Evolutionary conservation across 2,329 filamentous ascomycete species (phyloP), one percentile per base, ranked within the genome.

Genomic region (Tetracladium maxilliforme): DNA sequence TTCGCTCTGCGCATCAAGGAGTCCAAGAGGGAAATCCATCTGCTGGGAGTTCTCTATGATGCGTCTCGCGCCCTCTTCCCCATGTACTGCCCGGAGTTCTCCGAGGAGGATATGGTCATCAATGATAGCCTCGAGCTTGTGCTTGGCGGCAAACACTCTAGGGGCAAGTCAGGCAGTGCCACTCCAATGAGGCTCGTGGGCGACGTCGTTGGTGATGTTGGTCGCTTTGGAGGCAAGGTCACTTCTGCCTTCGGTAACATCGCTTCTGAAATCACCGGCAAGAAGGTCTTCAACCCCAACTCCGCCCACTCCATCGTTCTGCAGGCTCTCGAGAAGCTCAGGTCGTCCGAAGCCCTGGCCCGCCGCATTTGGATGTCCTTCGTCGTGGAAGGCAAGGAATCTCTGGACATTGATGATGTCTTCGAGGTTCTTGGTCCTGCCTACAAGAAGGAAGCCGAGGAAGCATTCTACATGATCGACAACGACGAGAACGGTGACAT

Each of bases 281-380:
- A 92, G 55, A 73, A 93, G 42, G 78, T 94, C 13, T 92, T 95
- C 56, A 93, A 94, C 49, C 77, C 83, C 10, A 87, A 81, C 41
- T 80, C 84, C 5, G 75, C 86, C 2, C 86, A 94, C 47, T 90
- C 83, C 0, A 71, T 95, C 24, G 83, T 95, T 5, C 62, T 92
- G 9, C 73, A 92, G 45, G 90, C 87, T 7, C 61, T 95, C 16
- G 86, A 94, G 50, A 87, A 83, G 54, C 72, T 69, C 21, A 64
- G 66, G 31, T 80, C 83, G 6, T 82, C 84, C 0, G 86, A 95
- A 47, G 90, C 90, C n/a, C 58, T 95, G 30, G 86, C 82, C n/a
- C 77, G 72, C 37, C 78, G 90, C 42, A 76, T 95, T 33, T 95
- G 90, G 90, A 92, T 94, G 82, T 94, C 86, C 1, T 92, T 94